Evolutionary conservation across 1,284 basidiomycete species (phyloP), one percentile per base, ranked within the genome.

Genomic region (Vanrija pseudolonga): DNA sequence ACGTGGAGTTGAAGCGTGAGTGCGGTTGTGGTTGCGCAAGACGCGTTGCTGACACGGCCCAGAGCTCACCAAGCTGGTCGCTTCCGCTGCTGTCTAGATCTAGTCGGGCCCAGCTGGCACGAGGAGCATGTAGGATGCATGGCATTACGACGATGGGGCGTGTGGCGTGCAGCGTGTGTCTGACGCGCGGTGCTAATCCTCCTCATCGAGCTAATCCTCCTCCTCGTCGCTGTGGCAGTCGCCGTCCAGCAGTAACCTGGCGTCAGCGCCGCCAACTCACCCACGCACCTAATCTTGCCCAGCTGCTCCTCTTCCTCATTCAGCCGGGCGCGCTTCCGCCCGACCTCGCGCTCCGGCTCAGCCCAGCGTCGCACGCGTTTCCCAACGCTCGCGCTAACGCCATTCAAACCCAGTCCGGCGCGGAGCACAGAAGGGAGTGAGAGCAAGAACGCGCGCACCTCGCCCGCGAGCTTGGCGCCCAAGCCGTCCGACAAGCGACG

Each of bases 31-130:
- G 24, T 36, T 45, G n/a, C 45, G 12, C n/a, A 22, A 17, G 22
- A 22, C 42, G 23, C 24, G 36, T 47, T 12, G 36, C 61, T 53
- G 23, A 52, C 48, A 32, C 40, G 24, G 20, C 53, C 39, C 69
- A 94, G 90, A 93, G 76, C 81, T 93, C 46, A 82, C 84, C 63
- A 93, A 91, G 78, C 81, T 94, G 60, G 87, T 93, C 56, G 81
- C 87, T 38, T 69, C 72, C 37, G 76, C 75, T 45, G 74, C 69
- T 24, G 68, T 64, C 60, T 72, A 70, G 62, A 47, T 45, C 32
- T 24, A 26, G 23, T 43, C 19, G 23, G 48, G 23, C 43, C 44
- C 48, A 50, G 48, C 19, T 36, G 26, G 41, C 51, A 59, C 26
- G 26, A 53, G 59, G 26, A 53, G 59, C 59, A 53, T 61, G 39